Conservation (phyloP, 164 flowering plant genomes). For the Magnolia kwangsiensis region DNA sequence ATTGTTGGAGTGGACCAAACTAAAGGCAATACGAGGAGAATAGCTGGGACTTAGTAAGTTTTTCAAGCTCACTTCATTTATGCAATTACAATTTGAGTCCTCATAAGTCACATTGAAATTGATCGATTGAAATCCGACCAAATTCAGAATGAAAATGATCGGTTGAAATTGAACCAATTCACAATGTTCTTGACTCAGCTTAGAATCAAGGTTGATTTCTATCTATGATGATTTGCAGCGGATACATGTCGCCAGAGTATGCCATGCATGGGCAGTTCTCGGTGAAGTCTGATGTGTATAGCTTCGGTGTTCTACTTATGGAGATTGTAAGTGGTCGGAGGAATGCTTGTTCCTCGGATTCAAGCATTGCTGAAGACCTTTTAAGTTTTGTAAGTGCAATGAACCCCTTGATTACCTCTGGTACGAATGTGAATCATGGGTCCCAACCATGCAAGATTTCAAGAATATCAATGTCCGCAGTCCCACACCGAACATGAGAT, state of each 20-base stretch:
- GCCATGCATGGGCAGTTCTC: constrained; percentile 9
- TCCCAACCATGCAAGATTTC: no score
- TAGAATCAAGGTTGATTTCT: neutral
- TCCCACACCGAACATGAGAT: neutral
- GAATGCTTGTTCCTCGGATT: neutral
- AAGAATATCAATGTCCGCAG: neutral
- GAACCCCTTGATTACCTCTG: neutral
- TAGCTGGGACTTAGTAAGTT: constrained; percentile 43
- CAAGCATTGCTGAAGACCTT: neutral
- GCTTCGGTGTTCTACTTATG: constrained; percentile 3
- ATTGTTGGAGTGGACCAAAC: constrained; percentile 28
- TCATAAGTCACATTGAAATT: neutral
- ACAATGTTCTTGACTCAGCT: neutral
- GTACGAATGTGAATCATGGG: neutral
- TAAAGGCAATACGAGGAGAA: constrained; percentile 19
- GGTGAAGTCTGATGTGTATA: constrained; percentile 6
- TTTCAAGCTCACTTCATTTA: neutral
- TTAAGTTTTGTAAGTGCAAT: neutral
- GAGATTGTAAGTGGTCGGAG: neutral
- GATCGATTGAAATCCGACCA: neutral
- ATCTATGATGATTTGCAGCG: neutral
- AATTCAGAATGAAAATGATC: no score
- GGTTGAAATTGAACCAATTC: no score
- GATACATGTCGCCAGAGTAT: constrained; percentile 10
- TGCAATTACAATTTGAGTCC: neutral